Base-by-base conservation (phyloP, 129 eudicot genomes). In the Chrysanthemum makinoi region DNA sequence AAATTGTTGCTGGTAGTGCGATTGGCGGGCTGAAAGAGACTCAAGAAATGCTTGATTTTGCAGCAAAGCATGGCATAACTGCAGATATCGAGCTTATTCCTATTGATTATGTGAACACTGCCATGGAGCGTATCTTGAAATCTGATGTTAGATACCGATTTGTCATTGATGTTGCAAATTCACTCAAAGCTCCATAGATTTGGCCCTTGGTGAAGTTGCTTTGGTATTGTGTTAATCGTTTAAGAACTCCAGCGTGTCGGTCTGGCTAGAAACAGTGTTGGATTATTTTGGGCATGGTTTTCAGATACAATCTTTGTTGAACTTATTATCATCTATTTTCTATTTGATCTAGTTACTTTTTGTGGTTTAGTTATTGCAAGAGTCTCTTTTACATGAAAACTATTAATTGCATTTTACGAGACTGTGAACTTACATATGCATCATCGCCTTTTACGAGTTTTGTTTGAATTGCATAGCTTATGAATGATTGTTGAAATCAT, bases 11-110 rank as follows among this genome's bases (percentile, higher is more conserved):
- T 53, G 87, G 87, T 11, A 83, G 87, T 71, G 65, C 65, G 3
- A 79, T 71, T n/a, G 87, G 87, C 54, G 87, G 87, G 64, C 26
- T 83, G 62, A 79, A 70, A 77, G 83, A 83, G 83, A 83, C 86
- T 26, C 86, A 83, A 66, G 86, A 79, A 65, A 83, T 83, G 86
- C 80, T 83, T 75, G 83, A 83, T 66, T 79, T 83, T 67, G 80
- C 87, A 9, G 87, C 87, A 59, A 72, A 83, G 53, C 59, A 83
- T 60, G 80, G 77, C 5, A 54, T 80, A 57, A 76, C 82, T 1
- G 80, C 84, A 35, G 87, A 80, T 73, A 68, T 80, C 3, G 87
- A 83, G 77, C 30, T 83, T 11, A 76, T 83, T 18, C 74, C 84
- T 0, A 62, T 80, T 19, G 82, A 83, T 57, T 76, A 83, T 17